Evolutionary conservation across 2,329 filamentous ascomycete genomes (phyloP), one percentile per base, ranked within the genome.

Genomic region (Neoarthrinium moseri): DNA sequence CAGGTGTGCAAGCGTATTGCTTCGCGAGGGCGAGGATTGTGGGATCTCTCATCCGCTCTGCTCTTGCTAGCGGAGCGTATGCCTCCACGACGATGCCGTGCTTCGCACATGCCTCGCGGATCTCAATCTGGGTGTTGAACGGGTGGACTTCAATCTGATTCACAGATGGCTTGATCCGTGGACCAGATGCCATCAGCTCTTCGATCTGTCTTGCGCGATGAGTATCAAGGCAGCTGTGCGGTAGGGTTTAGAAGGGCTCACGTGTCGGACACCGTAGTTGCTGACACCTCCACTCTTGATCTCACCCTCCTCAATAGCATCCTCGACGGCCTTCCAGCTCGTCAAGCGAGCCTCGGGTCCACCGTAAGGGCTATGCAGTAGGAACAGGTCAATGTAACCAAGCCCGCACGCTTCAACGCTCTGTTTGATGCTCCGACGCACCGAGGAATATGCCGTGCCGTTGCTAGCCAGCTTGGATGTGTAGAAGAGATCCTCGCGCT

Each of bases 121-220:
- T 90, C 29, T 76, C 73, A 0, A 72, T 74, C 43, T 85, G 80
- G 2, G 86, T 90, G 62, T 91, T 89, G 77, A 92, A 94, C 0
- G 87, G 88, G 51, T 92, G 87, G 2, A 91, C 78, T 63, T 92
- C 86, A 56, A 91, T 85, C 68, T 94, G 89, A 58, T 92, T 92
- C 41, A 92, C 80, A 2, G 82, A 79, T 0, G 89, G 88, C 8
- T 71, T 63, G 36, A 87, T 75, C 1, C 74, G 73, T 0, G 86
- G 83, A 10, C 79, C 79, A 0, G 76, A 77, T 2, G 74, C 73
- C 58, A 89, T 76, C 39, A 91, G 69, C 60, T 91, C 86, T 51
- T 87, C 77, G 41, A 91, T 75, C 78, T 86, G 51, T 3, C 20
- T 29, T 22, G 38, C 10, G 17, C 7, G 6, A 20, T 18, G 7